Percentiles rank a stretch among this genome's conserved stretches.
These are phyloP conservation scores for Vitis amurensis DNA, from an alignment of 164 flowering plant species.

Conservation along the genomic window DNA sequence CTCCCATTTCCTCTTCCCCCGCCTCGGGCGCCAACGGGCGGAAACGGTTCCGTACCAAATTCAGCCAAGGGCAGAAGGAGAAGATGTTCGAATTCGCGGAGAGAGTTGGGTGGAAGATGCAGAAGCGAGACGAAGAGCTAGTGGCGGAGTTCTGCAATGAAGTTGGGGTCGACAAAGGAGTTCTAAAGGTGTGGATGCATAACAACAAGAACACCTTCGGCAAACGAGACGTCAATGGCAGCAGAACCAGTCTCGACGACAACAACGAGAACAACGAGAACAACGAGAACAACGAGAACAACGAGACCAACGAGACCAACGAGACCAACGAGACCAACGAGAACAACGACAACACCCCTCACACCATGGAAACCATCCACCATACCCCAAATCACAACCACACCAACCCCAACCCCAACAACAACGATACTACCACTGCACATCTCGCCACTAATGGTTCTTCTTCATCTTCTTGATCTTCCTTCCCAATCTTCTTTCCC, in stretches of 20 bases:
- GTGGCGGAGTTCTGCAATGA: slow-evolving; percentile 53
- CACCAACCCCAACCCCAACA: slow-evolving; percentile 8
- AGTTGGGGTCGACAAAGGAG: slow-evolving; percentile 47
- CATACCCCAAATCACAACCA: no score
- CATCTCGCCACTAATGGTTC: slow-evolving; percentile 40
- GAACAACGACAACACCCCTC: background rate
- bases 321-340: background rate
- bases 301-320: background rate
- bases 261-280: slow-evolving; percentile 2
- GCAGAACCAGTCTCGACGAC: background rate
- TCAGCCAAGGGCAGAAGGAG: slow-evolving; percentile 57
- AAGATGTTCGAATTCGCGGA: slow-evolving; percentile 58
- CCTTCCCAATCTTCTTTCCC: background rate
- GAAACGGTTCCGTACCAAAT: slow-evolving; percentile 61
- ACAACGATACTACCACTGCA: slow-evolving; percentile 12
- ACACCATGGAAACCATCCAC: no score
- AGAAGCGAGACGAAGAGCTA: slow-evolving; percentile 50
- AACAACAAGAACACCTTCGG: slow-evolving; percentile 72
- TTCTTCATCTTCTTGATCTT: slow-evolving; percentile 45
- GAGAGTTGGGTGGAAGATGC: slow-evolving; percentile 66
- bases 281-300: background rate
- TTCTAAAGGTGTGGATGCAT: slow-evolving; percentile 88
- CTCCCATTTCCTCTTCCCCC: slow-evolving; percentile 7
- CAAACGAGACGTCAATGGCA: slow-evolving; percentile 22
- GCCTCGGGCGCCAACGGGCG: slow-evolving; percentile 15